Base-by-base conservation (phyloP, 2,329 filamentous ascomycete genomes). In the Xylariaceae sp. region DNA sequence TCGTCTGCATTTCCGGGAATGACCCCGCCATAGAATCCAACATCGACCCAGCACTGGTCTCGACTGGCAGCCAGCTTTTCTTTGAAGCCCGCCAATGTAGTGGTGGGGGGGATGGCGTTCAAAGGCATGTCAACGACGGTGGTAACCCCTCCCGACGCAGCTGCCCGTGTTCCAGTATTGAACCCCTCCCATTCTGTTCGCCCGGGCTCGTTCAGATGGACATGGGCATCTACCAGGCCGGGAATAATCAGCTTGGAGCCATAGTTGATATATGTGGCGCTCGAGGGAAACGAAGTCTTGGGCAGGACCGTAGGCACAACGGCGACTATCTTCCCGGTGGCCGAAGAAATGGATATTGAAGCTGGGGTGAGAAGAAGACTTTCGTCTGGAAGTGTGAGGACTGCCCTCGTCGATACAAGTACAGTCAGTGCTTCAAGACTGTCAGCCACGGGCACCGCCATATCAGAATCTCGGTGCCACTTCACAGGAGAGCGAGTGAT, bases 171-270 rank as follows among this genome's bases (percentile, higher is more conserved):
- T 37, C 93, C 93, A 1, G 90, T 96, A 72, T 85, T 87, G 72
- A 98, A 98, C 9, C 93, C 93, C 62, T 98, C 93, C 93, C 93
- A 97, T 77, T 96, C 91, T 39, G 91, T 96, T 43, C 93, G 80
- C 32, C 93, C 93, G 1, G 93, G 93, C 68, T 98, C 93, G 60
- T 97, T 97, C 54, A 97, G 79, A 68, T 98, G 93, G 29, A 98
- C 93, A 64, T 98, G 93, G 28, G 93, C 91, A 63, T 98, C 93
- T 15, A 98, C 91, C 22, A 98, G 74, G 16, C 93, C 93, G 0
- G 93, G 93, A 26, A 97, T 75, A 30, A 98, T 72, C 35, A 97
- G 76, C 64, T 84, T 78, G 9, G 91, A 89, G 17, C 86, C 88
- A 67, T 95, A 83, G 71, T 98, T 84, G 52, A 79, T 76, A 65